Conservation (phyloP, 2,329 filamentous ascomycete genomes). For the Fusarium kyushuense region DNA sequence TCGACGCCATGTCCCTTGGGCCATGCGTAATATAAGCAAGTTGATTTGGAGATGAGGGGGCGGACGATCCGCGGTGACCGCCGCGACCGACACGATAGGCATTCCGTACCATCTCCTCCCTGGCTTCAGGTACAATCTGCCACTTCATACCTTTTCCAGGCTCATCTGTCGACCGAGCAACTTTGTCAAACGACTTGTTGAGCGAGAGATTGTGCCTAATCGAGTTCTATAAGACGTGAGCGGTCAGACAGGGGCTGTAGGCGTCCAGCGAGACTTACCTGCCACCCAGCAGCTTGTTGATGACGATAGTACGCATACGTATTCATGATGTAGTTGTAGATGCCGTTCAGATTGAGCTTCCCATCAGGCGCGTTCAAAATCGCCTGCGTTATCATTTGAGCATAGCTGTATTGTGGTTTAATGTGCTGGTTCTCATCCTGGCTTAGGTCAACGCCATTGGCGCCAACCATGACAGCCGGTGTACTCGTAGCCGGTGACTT, state of each 20-base stretch:
- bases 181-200: conserved; percentile 94
- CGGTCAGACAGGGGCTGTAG: not conserved
- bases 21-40: conserved; percentile 71
- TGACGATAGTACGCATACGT: conserved; percentile 95
- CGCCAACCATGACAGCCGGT: conserved; percentile 54
- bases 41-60: conserved; percentile 74
- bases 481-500: conserved; percentile 54
- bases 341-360: conserved; percentile 90
- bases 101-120: conserved; percentile 88
- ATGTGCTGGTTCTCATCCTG: conserved; percentile 87
- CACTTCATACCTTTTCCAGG: conserved; percentile 99
- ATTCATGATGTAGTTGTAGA: conserved; percentile 92
- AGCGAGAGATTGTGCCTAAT: conserved; percentile 96
- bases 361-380: conserved; percentile 89
- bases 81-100: conserved; percentile 71
- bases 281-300: conserved; percentile 84
- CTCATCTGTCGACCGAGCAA: conserved; percentile 91
- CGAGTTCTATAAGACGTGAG: conserved; percentile 74
- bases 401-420: conserved; percentile 96
- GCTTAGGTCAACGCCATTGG: conserved; percentile 78
- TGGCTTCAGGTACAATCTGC: conserved; percentile 87
- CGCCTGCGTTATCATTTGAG: conserved; percentile 95
- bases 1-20: conserved; percentile 65
- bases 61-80: conserved; percentile 75
- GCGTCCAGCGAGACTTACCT: conserved; percentile 66